Conservation (phyloP, 345 rosid genomes). For the Bruguiera parviflora region DNA sequence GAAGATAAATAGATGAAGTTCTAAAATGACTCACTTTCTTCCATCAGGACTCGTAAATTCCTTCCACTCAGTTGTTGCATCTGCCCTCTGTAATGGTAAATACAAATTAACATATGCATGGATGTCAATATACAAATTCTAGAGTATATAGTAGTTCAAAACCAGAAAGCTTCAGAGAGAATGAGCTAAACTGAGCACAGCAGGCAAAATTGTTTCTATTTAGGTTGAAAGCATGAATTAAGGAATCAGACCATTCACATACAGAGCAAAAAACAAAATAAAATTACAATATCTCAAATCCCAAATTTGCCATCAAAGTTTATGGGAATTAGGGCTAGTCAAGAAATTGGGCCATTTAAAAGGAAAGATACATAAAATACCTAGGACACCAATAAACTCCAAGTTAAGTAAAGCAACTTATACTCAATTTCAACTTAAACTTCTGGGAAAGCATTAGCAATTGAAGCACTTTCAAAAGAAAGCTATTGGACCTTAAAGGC, state of each 20-base stretch:
- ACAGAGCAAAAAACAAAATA: neutral
- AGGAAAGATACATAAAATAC: neutral
- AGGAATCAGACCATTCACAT: neutral
- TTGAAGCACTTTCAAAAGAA: no score
- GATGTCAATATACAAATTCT: neutral
- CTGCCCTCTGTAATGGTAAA: slow-evolving; percentile 66
- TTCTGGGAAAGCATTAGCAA: no score
- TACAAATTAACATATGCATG: slow-evolving; percentile 14
- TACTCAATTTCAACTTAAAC: no score
- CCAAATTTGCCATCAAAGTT: no score
- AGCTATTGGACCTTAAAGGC: no score
- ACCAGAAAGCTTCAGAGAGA: no score
- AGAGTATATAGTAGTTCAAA: no score
- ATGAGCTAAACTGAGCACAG: neutral
- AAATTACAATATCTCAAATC: neutral
- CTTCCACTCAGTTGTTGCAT: slow-evolving; percentile 94
- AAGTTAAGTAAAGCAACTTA: neutral
- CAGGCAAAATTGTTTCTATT: neutral
- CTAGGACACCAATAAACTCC: neutral
- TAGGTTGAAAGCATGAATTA: neutral
- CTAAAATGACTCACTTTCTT: slow-evolving; percentile 55
- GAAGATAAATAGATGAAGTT: neutral
- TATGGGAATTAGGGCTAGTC: neutral
- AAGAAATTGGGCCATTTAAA: neutral
- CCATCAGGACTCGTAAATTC: slow-evolving; percentile 92